Base-by-base conservation (phyloP, 805 yeast genomes). In the Schwanniomyces yamadae region DNA sequence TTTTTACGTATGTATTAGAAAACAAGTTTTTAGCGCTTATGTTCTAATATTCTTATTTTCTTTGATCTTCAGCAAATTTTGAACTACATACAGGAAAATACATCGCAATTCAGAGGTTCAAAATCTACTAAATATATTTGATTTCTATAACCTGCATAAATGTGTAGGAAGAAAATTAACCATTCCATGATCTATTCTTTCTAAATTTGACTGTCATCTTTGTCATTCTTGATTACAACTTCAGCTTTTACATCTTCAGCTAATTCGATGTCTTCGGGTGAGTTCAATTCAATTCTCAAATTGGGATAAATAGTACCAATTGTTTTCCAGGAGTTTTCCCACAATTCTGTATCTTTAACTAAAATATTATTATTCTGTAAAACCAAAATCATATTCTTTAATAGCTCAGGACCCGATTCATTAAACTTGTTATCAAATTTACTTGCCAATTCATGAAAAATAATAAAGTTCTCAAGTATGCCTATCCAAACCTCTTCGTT, bases 321-420 rank as follows among this genome's bases (percentile, higher is more conserved):
- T 26, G 47, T 50, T 11, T 44, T 41, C 71, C 70, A 65, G 0
- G 72, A 53, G 3, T 33, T 31, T 3, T 45, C 41, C 69, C 69
- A 66, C 9, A 65, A 34, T 12, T 55, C 53, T 5, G 38, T 34
- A 5, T 50, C 55, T 11, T 45, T 36, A 1, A 28, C 36, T 31
- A 66, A 52, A 10, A 52, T 46, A 14, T 50, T 57, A 32, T 54
- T 48, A 17, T 45, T 50, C 31, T 59, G 61, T 28, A 68, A 52
- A 1, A 68, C 71, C 28, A 69, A 52, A 12, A 68, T 48, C 69
- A 68, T 61, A 44, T 68, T 69, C 50, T 68, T 68, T 34, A 69
- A 41, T 9, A 66, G 41, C 41, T 69, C 74, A 16, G 49, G 41
- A 5, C 59, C 63, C 3, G 66, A 55, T 42, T 69, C 74, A 24